Evolutionary conservation across 2,329 filamentous ascomycete species (phyloP).

Genomic region (Hawksworthiomyces lignivorus): DNA sequence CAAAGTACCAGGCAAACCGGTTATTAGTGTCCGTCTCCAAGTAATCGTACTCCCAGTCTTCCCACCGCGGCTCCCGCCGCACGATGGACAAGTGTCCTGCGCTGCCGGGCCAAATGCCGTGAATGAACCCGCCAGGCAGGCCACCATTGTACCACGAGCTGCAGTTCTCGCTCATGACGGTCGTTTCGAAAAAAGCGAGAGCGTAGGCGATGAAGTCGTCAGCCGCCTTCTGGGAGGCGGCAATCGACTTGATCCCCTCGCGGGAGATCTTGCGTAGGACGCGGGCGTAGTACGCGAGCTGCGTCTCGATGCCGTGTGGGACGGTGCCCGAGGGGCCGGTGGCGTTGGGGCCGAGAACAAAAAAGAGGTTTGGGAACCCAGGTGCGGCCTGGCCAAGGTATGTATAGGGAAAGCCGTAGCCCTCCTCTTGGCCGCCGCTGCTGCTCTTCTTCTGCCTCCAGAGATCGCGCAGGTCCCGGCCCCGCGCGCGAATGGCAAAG

Average conservation of each 20-base stretch:
- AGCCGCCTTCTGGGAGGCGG: constrained; percentile 6
- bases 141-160: constrained; percentile 26
- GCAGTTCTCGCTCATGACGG: constrained; percentile 23
- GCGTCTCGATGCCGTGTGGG: constrained; percentile 14
- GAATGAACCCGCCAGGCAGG: constrained; percentile 17
- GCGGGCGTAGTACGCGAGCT: constrained; percentile 34
- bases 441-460: constrained; percentile 52
- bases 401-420: constrained; percentile 54
- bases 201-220: constrained; percentile 23
- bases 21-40: constrained; percentile 41
- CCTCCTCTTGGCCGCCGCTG: constrained; percentile 26
- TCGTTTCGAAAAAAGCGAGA: constrained; percentile 22
- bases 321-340: constrained; percentile 13
- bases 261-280: constrained; percentile 42
- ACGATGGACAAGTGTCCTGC: constrained; percentile 19
- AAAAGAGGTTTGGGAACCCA: constrained; percentile 25
- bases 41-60: constrained; percentile 25
- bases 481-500: constrained; percentile 51
- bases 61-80: constrained; percentile 22
- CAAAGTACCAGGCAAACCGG: constrained; percentile 35
- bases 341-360: constrained; percentile 14
- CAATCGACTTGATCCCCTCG: constrained; percentile 33
- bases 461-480: constrained; percentile 42
- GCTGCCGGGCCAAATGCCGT: constrained; percentile 20
- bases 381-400: constrained; percentile 24